A percentile compares a stretch with the other conserved stretches of the same genome.
These are phyloP conservation scores for Poteriospumella lacustris DNA, from an alignment of 108 stramenopile genomes.

Conservation along the genomic window DNA sequence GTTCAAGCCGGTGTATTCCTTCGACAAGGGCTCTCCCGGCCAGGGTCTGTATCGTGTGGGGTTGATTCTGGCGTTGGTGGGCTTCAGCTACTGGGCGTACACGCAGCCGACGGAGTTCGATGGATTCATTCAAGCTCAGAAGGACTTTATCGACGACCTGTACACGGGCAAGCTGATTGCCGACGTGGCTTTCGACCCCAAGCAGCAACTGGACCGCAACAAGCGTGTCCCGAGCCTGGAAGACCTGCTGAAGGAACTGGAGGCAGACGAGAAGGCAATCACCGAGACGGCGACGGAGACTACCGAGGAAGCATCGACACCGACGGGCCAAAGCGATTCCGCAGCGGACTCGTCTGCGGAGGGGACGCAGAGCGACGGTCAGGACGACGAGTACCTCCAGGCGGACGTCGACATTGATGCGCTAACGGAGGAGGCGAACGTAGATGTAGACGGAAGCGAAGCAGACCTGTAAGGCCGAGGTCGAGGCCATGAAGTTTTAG, in stretches of 20 bases:
- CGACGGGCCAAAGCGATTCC: too few species aligned
- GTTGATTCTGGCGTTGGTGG: constrained; percentile 79
- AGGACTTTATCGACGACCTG: constrained; percentile 93
- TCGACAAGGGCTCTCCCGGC: constrained; percentile 72
- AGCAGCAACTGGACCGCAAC: constrained; percentile 94
- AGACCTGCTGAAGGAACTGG: constrained; percentile 77
- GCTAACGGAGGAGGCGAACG: too few species aligned
- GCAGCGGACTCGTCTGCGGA: too few species aligned
- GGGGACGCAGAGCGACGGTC: too few species aligned
- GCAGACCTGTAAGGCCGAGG: too few species aligned
- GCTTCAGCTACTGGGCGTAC: constrained; percentile 93
- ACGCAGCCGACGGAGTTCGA: constrained; percentile 99
- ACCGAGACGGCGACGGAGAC: background rate
- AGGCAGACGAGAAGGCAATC: constrained; percentile 30
- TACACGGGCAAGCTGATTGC: constrained; percentile 93
- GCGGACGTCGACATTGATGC: too few species aligned
- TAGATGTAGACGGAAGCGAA: too few species aligned
- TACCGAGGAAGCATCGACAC: background rate
- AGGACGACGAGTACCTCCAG: too few species aligned
- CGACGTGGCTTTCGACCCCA: constrained; percentile 84
- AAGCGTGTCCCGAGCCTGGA: constrained; percentile 80
- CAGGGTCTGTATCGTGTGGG: constrained; percentile 81
- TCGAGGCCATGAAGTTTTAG: too few species aligned
- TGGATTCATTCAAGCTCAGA: constrained; percentile 86
- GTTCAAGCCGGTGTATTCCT: constrained; percentile 83